These are phyloP conservation scores for Cutaneotrichosporon mucoides DNA, from an alignment of 1,284 basidiomycete genomes.

Conservation along the genomic window DNA sequence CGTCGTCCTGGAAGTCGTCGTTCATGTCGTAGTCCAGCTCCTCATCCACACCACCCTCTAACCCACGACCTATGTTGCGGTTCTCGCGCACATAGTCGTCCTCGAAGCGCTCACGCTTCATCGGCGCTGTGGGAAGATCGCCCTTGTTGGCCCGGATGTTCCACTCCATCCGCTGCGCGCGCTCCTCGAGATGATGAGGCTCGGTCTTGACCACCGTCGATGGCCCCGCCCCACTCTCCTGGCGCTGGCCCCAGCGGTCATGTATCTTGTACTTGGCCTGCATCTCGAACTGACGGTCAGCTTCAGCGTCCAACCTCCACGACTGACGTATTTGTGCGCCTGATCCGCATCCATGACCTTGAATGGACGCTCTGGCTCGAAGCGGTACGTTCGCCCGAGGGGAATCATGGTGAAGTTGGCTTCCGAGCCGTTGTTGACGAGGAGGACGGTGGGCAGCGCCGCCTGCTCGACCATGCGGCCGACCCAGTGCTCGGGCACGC, in stretches of 20 bases:
- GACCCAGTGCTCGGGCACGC: constrained; percentile 41
- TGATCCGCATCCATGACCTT: constrained; percentile 41
- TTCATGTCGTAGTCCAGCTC: constrained; percentile 45
- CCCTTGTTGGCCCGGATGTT: constrained; percentile 26
- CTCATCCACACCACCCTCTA: constrained; percentile 43
- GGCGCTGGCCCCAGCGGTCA: constrained; percentile 40
- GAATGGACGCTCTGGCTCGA: constrained; percentile 43
- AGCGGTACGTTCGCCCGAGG: constrained; percentile 40
- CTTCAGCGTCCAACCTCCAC: background rate
- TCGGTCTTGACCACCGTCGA: constrained; percentile 13
- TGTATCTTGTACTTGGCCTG: constrained; percentile 40
- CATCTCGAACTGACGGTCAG: constrained; percentile 35
- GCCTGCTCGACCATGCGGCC: constrained; percentile 36
- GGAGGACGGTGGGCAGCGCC: constrained; percentile 33
- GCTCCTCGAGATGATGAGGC: constrained; percentile 11
- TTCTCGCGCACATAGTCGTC: constrained; percentile 40
- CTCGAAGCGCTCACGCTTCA: constrained; percentile 4
- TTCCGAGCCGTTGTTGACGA: constrained; percentile 36
- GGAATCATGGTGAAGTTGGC: constrained; percentile 40
- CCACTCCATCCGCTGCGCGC: constrained; percentile 31
- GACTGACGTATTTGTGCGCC: constrained; percentile 40
- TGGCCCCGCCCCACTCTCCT: constrained; percentile 11
- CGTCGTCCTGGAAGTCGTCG: constrained; percentile 47
- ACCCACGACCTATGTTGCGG: constrained; percentile 31
- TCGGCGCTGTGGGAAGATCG: background rate